Percentiles rank a stretch among this genome's conserved stretches.
Conservation (phyloP, 1,284 basidiomycete species). For the Sanghuangporus weigelae region DNA sequence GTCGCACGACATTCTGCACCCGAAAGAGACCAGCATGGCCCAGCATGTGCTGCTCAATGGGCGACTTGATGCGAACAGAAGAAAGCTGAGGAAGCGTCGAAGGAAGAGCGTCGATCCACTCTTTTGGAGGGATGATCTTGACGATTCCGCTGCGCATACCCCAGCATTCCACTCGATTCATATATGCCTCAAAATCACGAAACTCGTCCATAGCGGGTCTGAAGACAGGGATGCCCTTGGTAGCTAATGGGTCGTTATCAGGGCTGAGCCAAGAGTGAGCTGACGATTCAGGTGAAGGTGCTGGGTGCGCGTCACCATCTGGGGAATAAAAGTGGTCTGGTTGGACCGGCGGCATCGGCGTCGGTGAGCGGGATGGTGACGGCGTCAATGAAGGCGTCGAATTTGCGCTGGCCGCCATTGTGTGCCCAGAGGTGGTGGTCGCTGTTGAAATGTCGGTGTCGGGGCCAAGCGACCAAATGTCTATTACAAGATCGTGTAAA, state of each 20-base stretch:
- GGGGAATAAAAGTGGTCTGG: constrained; percentile 78
- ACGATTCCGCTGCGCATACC: constrained; percentile 85
- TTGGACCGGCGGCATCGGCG: constrained; percentile 40
- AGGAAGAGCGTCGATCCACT: constrained; percentile 80
- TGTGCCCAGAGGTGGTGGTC: background rate
- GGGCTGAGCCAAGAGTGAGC: constrained; percentile 67
- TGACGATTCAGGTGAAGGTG: constrained; percentile 53
- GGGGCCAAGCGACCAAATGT: no score
- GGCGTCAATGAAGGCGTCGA: constrained; percentile 18
- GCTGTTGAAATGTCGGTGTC: background rate
- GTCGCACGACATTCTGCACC: constrained; percentile 89
- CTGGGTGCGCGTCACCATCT: constrained; percentile 31
- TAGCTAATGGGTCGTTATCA: constrained; percentile 77
- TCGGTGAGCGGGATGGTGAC: constrained; percentile 13
- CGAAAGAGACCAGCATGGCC: constrained; percentile 83
- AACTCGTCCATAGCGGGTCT: constrained; percentile 88
- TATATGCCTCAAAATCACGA: constrained; percentile 82
- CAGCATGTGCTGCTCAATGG: constrained; percentile 90
- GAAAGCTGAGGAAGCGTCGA: constrained; percentile 61
- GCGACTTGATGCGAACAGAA: constrained; percentile 74
- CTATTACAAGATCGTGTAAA: no score
- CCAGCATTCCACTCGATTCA: constrained; percentile 83
- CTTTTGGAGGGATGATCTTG: constrained; percentile 89
- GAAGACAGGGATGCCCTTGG: constrained; percentile 91
- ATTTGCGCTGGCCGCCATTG: background rate